phyloP scores from a whole-genome alignment of 441 rosid genomes.

The Pelargonium citronellum region DNA sequence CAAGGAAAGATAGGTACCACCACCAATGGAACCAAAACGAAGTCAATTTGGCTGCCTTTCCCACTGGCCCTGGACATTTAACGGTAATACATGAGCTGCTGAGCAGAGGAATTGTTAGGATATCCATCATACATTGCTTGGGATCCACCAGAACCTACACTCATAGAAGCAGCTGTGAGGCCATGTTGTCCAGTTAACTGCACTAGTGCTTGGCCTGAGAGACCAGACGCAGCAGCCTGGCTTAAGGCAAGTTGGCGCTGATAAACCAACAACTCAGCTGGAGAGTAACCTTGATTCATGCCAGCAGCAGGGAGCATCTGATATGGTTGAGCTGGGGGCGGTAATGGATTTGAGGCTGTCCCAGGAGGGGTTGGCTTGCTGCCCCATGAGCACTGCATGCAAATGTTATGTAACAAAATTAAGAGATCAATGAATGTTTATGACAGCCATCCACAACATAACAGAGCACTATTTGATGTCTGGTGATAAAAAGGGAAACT shows the following conservation, averaged over 20 bases:
- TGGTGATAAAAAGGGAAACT: too few relatives aligned
- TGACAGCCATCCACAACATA: too few relatives aligned
- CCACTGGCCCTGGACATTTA: background rate
- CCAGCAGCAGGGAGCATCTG: conserved; percentile 25
- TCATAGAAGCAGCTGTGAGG: conserved; percentile 28
- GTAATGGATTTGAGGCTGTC: conserved; percentile 22
- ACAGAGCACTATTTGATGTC: too few relatives aligned
- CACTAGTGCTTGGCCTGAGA: conserved; percentile 26
- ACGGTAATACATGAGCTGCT: conserved; percentile 28
- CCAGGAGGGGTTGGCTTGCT: conserved; percentile 19
- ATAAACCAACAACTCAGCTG: conserved; percentile 18
- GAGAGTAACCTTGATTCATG: conserved; percentile 20
- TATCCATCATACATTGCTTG: conserved; percentile 26
- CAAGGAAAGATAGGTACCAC: too few relatives aligned
- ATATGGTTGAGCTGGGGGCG: conserved; percentile 24
- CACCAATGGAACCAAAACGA: too few relatives aligned
- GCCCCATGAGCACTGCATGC: conserved; percentile 25
- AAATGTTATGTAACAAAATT: background rate
- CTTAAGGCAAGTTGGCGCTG: conserved; percentile 24
- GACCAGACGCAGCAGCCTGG: conserved; percentile 35
- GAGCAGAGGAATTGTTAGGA: conserved; percentile 19
- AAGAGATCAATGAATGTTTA: too few relatives aligned
- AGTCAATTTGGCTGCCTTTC: too few relatives aligned
- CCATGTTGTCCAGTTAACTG: conserved; percentile 38
- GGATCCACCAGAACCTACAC: conserved; percentile 21